A percentile compares a stretch with the other conserved stretches of the same genome.
Evolutionary conservation across 1,139 yeast species (phyloP).

Genomic region (Kluyveromyces sp.): DNA sequence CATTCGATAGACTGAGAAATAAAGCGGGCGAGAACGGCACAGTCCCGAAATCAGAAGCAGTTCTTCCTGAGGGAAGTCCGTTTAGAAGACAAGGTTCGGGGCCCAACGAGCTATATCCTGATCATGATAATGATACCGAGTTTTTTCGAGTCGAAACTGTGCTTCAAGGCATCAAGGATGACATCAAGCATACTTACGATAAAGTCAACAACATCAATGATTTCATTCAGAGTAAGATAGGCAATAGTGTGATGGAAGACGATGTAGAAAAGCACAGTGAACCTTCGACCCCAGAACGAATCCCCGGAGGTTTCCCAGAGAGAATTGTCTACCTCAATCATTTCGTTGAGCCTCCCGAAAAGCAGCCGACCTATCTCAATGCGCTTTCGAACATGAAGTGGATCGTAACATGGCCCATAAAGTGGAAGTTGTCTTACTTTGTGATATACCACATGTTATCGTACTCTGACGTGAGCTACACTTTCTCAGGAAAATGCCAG

Average conservation of each 20-base stretch:
- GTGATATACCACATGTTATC: conserved; percentile 3
- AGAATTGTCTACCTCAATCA: not conserved
- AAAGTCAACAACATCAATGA: conserved; percentile 1
- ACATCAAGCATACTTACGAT: conserved; percentile 2
- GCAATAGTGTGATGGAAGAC: not conserved
- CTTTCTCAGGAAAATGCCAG: conserved; percentile 1
- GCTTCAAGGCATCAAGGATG: conserved; percentile 1
- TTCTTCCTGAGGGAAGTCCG: not conserved
- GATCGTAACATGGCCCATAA: conserved; percentile 3
- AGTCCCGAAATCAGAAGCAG: too few species aligned
- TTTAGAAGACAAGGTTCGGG: not conserved
- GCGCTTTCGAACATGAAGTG: conserved; percentile 3
- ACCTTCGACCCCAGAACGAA: not conserved
- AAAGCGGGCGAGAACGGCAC: too few species aligned
- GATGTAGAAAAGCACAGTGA: not conserved
- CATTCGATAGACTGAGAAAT: not conserved
- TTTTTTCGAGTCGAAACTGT: not conserved
- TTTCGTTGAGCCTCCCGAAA: not conserved
- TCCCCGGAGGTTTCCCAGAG: conserved; percentile 2
- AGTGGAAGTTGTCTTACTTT: conserved; percentile 6
- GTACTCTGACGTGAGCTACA: conserved; percentile 4
- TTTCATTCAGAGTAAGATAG: conserved; percentile 1
- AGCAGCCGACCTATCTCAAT: not conserved
- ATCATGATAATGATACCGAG: conserved; percentile 1
- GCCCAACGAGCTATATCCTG: not conserved